Evolutionary conservation across 768 basidiomycete species (phyloP), one percentile per base, ranked within the genome.

Genomic region (Hygrocybe coccinea): DNA sequence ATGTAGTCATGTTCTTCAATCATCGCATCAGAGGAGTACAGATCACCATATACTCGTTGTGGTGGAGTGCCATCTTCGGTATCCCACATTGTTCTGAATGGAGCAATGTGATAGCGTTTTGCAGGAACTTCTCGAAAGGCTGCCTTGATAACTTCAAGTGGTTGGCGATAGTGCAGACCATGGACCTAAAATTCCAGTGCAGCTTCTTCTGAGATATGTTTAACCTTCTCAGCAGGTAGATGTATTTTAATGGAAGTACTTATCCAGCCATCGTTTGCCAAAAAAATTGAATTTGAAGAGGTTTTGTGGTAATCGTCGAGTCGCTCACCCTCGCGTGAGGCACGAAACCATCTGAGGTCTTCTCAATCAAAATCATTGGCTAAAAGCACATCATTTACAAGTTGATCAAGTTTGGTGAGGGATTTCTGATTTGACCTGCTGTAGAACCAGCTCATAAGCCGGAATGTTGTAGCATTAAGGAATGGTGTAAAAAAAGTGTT

Each of bases 401-500:
- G 63, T 0, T 56, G 56, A 17, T 73, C 52, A 1, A 71, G 43
- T 29, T 71, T 68, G 1, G 35, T 33, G 6, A 54, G 47, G 0
- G 72, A 71, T 46, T 74, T 74, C 2, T 43, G 17, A 15, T 41
- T 64, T 0, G 67, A 65, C 0, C 17, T 12, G 66, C 64, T 1
- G 54, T 57, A 71, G 6, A 65, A 62, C 72, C 73, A 74, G 17
- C 59, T 25, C 60, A 69, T 59, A 8, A 69, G 65, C 0, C 64
- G 61, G 22, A 61, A 67, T 6, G 65, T 54, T 0, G 70, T 60
- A 2, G 61, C 61, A 54, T 60, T 67, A 0, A 62, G 41, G 37
- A 69, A 69, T 6, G 64, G 64, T 2, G 59, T 49, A 33, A 58
- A 64, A 5, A n/a, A 12, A 51, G 25, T 8, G 4, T 29, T 29